Conservation (phyloP, 495 filamentous ascomycete species). For the Daldinia caldariorum region DNA sequence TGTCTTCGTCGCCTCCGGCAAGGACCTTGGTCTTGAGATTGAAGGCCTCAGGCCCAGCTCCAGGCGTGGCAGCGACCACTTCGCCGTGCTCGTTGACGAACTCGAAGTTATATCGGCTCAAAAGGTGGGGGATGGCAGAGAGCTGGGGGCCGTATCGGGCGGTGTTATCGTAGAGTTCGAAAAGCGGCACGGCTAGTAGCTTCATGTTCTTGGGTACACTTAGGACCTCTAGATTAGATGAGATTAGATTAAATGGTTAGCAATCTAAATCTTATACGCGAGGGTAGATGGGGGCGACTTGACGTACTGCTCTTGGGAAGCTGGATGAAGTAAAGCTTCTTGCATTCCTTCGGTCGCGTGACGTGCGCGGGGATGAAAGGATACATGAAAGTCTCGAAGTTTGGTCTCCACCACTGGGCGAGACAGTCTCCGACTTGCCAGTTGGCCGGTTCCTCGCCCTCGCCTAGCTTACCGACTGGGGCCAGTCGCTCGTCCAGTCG, state of each 20-base stretch:
- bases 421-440: slow-evolving; percentile 95
- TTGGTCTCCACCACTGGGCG: slow-evolving; percentile 98
- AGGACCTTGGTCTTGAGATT: slow-evolving; percentile 77
- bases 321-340: slow-evolving; percentile 98
- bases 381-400: slow-evolving; percentile 99
- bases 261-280: neutral
- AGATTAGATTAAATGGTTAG: slow-evolving; percentile 51
- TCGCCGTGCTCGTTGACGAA: slow-evolving; percentile 96
- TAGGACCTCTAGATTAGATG: slow-evolving; percentile 75
- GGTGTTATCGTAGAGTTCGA: slow-evolving; percentile 98
- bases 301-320: slow-evolving; percentile 87
- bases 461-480: slow-evolving; percentile 86
- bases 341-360: slow-evolving; percentile 97
- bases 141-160: slow-evolving; percentile 94
- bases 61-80: slow-evolving; percentile 86
- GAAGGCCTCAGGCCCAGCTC: slow-evolving; percentile 62
- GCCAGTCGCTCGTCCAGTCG: slow-evolving; percentile 92
- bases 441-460: slow-evolving; percentile 85
- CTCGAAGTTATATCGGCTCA: slow-evolving; percentile 96
- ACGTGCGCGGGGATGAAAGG: slow-evolving; percentile 96
- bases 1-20: slow-evolving; percentile 72
- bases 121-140: slow-evolving; percentile 91
- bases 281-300: neutral
- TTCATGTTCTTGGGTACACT: slow-evolving; percentile 99
- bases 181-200: slow-evolving; percentile 92